A percentile compares a stretch with the other conserved stretches of the same genome.
phyloP scores from a whole-genome alignment of 192 early-diverging fungal species.

The Podila horticola region DNA sequence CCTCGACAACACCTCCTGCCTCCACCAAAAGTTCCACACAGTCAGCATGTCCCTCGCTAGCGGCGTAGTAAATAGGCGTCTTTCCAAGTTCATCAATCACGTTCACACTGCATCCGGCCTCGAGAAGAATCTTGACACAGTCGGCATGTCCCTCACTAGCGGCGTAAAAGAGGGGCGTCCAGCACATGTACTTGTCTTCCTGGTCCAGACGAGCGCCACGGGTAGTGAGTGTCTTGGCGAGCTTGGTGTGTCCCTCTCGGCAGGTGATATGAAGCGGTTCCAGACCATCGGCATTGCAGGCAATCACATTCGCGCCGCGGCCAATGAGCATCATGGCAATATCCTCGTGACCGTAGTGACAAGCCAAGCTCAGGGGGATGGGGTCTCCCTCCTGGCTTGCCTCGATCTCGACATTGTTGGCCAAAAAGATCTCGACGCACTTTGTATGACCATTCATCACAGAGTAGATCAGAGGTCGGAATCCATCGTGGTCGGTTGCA shows the following conservation, averaged over 20 bases:
- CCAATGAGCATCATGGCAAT: conserved; percentile 86
- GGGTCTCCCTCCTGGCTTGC: conserved; percentile 66
- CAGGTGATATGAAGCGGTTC: conserved; percentile 91
- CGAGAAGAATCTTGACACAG: conserved; percentile 82
- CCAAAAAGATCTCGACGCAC: conserved; percentile 80
- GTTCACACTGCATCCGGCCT: conserved; percentile 78
- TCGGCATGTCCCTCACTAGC: conserved; percentile 89
- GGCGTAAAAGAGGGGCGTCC: conserved; percentile 98
- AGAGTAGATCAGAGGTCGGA: conserved; percentile 87
- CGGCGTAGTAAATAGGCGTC: conserved; percentile 90
- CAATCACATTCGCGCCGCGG: conserved; percentile 76
- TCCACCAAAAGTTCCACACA: conserved; percentile 82
- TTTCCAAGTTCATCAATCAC: conserved; percentile 86
- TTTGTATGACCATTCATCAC: conserved; percentile 84
- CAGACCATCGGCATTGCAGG: conserved; percentile 80
- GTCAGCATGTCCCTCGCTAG: conserved; percentile 89
- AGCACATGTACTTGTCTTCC: conserved; percentile 90
- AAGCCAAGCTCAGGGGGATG: conserved; percentile 88
- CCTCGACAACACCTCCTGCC: conserved; percentile 60
- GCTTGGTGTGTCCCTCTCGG: conserved; percentile 79
- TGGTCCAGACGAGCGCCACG: conserved; percentile 81
- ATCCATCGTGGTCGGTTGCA: conserved; percentile 89
- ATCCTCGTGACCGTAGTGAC: conserved; percentile 89
- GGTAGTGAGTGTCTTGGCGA: conserved; percentile 78
- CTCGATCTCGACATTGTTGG: conserved; percentile 71